Evolutionary conservation across 225 moss, liverwort and hornwort species (phyloP), one percentile per base, ranked within the genome.

Genomic region (Polytrichum formosum): DNA sequence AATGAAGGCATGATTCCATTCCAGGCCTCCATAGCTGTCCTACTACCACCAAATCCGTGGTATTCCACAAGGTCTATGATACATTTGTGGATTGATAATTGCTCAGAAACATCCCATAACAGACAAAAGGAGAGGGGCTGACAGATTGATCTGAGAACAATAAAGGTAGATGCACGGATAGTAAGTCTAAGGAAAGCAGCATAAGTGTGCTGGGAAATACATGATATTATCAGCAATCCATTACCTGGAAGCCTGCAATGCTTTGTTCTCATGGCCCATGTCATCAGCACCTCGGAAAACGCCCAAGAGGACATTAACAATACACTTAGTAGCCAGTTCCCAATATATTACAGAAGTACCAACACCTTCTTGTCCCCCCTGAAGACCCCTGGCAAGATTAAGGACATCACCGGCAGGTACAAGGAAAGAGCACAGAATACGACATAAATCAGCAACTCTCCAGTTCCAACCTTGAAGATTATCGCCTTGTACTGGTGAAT

Each of bases 381-480:
- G 67, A 16, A 82, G 78, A 53, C 75, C 75, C 60, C 68, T 72
- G 26, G 78, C 75, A 22, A 82, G 75, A 64, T 76, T 82, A 18
- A 73, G 71, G 9, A 82, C 78, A 69, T 82, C 82, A 75, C 82
- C 82, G 21, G 71, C 67, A 53, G 78, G 71, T 20, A 82, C 75
- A 26, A 82, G 60, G 55, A 82, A 82, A 5, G 82, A 82, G 68
- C 78, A 82, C 27, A 82, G 33, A 25, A 82, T 78, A 55, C 82
- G 74, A 67, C 82, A 82, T 54, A 82, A 64, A 65, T 82, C 71
- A 54, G 82, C 78, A 16, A 82, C 82, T 75, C 82, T 78, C 68
- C 75, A 66, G 62, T 82, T 82, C 82, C 82, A 82, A 23, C 82
- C 82, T 37, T 77, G 82, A 67, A 82, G 75, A 54, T 78, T 75